Base-by-base conservation (phyloP, 495 filamentous ascomycete genomes). In the Penicillium salamii region DNA sequence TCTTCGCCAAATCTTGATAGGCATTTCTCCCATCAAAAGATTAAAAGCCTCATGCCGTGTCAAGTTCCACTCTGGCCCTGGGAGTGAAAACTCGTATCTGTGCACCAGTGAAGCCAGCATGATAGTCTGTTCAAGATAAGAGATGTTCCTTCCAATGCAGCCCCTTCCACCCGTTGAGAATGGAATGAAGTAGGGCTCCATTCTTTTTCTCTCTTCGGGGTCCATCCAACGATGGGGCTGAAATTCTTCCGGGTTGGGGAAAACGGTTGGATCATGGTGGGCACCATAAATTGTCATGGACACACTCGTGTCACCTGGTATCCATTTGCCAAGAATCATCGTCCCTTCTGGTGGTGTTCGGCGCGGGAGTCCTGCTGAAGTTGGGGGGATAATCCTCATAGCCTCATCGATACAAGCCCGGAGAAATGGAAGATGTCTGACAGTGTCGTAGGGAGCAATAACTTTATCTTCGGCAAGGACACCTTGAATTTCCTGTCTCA, bases 401-500 rank as follows among this genome's bases (percentile, higher is more conserved):
- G 63, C 50, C 50, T 78, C 74, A 34, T 77, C 67, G 5, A 76
- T 54, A 51, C 65, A 71, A 14, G 70, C 70, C n/a, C 61, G 65
- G 7, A 71, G 57, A 50, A 58, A 69, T 9, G 65, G 62, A 14
- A 68, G 55, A 48, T 58, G 42, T 32, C 59, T 65, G 26, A 74
- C 59, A 28, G 67, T 70, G 34, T 69, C 67, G 33, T 69, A 69
- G 2, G 61, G 57, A 0, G 65, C 71, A 20, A 75, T 54, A 1
- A 59, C 49, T 49, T 58, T 61, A 0, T 68, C 67, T 42, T 49
- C 43, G 14, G 61, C 52, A 2, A 74, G 54, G 5, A 63, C 64
- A 0, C 50, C 53, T 15, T 70, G 80, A 2, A 88, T 63, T 55
- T 88, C 84, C 24, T 72, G 34, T 11, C 77, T 74, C 2, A 84